Evolutionary conservation across 495 filamentous ascomycete genomes (phyloP).

Genomic region (Podospora anserina): DNA sequence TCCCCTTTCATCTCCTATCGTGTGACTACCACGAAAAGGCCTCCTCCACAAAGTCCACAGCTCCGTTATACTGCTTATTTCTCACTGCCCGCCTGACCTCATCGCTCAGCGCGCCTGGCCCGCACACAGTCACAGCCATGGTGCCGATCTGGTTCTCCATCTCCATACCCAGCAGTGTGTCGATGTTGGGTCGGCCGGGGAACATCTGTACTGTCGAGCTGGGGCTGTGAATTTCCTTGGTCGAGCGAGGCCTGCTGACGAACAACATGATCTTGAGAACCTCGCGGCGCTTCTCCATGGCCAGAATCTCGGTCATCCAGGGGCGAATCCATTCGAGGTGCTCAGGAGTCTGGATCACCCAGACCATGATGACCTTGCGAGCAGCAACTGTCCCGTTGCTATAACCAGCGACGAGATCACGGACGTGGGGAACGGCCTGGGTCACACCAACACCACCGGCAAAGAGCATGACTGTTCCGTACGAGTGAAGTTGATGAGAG

Average conservation of each 20-base stretch:
- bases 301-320: slow-evolving; percentile 94
- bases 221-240: slow-evolving; percentile 76
- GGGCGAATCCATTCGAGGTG: slow-evolving; percentile 88
- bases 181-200: slow-evolving; percentile 60
- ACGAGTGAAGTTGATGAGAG: slow-evolving; percentile 63
- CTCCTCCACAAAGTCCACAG: slow-evolving; percentile 90
- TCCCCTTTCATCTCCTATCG: neutral
- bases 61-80: slow-evolving; percentile 58
- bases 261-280: slow-evolving; percentile 83
- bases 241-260: slow-evolving; percentile 76
- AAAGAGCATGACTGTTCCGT: slow-evolving; percentile 83
- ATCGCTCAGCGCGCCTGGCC: slow-evolving; percentile 84
- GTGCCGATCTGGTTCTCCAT: slow-evolving; percentile 74
- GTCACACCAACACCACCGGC: slow-evolving; percentile 88
- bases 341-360: slow-evolving; percentile 85
- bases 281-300: slow-evolving; percentile 76
- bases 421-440: slow-evolving; percentile 75
- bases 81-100: slow-evolving; percentile 75
- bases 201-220: slow-evolving; percentile 87
- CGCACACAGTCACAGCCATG: slow-evolving; percentile 83
- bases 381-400: slow-evolving; percentile 69
- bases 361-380: slow-evolving; percentile 76
- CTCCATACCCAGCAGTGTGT: slow-evolving; percentile 72
- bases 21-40: slow-evolving; percentile 76
- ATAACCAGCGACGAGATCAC: slow-evolving; percentile 68